phyloP scores from a whole-genome alignment of 192 early-diverging fungal genomes.

The Coemansia sp. region DNA sequence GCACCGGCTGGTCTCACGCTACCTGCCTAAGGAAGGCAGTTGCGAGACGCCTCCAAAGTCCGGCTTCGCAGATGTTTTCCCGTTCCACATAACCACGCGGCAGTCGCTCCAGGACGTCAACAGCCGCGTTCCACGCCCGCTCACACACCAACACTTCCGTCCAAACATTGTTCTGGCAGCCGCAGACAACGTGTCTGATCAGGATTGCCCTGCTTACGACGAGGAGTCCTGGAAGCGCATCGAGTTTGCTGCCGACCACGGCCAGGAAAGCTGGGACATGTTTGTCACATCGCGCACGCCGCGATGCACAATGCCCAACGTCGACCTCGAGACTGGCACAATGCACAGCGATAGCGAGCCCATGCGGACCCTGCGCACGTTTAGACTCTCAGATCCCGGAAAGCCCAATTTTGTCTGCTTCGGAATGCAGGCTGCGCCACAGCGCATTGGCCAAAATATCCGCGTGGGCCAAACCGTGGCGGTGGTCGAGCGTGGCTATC shows the following conservation, averaged over 20 bases:
- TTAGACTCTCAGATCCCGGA: slow-evolving; percentile 52
- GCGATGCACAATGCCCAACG: slow-evolving; percentile 64
- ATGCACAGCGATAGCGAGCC: slow-evolving; percentile 56
- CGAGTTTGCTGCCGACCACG: slow-evolving; percentile 24
- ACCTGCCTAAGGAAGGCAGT: slow-evolving; percentile 15
- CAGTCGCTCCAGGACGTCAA: slow-evolving; percentile 67
- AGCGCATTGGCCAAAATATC: slow-evolving; percentile 21
- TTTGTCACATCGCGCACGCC: slow-evolving; percentile 59
- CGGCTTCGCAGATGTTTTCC: slow-evolving; percentile 76
- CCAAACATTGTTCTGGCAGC: slow-evolving; percentile 68
- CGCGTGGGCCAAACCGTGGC: slow-evolving; percentile 20
- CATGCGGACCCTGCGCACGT: slow-evolving; percentile 55
- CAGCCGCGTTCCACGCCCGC: slow-evolving; percentile 48
- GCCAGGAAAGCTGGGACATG: slow-evolving; percentile 32
- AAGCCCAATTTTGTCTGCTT: slow-evolving; percentile 38
- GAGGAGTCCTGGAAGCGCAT: slow-evolving; percentile 72
- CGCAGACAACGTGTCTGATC: not conserved
- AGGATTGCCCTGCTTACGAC: slow-evolving; percentile 54
- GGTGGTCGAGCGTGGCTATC: slow-evolving; percentile 33
- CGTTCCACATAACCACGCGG: slow-evolving; percentile 64
- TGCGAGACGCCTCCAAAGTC: slow-evolving; percentile 55
- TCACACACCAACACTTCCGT: slow-evolving; percentile 64
- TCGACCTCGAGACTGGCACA: slow-evolving; percentile 56
- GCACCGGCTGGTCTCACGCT: slow-evolving; percentile 36
- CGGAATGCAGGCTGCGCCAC: slow-evolving; percentile 46